Evolutionary conservation across 768 basidiomycete genomes (phyloP), one percentile per base, ranked within the genome.

Genomic region (Boletellus ananiceps): DNA sequence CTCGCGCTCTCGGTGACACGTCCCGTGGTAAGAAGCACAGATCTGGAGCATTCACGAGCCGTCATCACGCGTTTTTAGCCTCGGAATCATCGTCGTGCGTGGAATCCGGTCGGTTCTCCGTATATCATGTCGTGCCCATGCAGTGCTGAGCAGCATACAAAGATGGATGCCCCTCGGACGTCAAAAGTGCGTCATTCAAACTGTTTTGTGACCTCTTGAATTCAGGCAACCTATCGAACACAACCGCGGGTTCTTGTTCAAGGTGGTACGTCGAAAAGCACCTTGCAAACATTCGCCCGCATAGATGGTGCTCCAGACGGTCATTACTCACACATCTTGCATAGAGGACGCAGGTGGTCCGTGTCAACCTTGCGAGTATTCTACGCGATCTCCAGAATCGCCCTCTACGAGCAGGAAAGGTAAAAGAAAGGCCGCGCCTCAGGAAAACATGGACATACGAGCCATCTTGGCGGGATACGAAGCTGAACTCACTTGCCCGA

Each of bases 401-500:
- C 37, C 40, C 16, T 41, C 58, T n/a, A 47, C 57, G 29, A 59
- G 53, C 46, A 70, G 68, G 53, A 80, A 78, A 64, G 75, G 74
- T 14, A 82, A 80, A 59, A 64, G 57, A 49, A 77, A 70, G 51
- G 69, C 57, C 6, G 59, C 61, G 37, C 38, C 57, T 50, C 57
- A 47, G 15, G 64, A 57, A 25, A 54, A 50, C 13, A 33, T 65
- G 18, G 56, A 54, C 19, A 46, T 70, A 34, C 60, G 59, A 47
- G 57, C 55, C 33, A 49, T 72, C 15, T 61, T 86, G 36, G 69
- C 70, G 3, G 70, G 56, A n/a, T 78, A 81, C 41, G 84, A 84
- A 60, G 75, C 80, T 38, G 85, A 86, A 57, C 64, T 88, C 41
- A 79, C 70, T 14, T 89, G 87, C 64, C 79, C 87, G 1, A 84